These are phyloP conservation scores for Saxispiralis lemnorum DNA, from an alignment of 495 filamentous ascomycete species.

Conservation along the genomic window DNA sequence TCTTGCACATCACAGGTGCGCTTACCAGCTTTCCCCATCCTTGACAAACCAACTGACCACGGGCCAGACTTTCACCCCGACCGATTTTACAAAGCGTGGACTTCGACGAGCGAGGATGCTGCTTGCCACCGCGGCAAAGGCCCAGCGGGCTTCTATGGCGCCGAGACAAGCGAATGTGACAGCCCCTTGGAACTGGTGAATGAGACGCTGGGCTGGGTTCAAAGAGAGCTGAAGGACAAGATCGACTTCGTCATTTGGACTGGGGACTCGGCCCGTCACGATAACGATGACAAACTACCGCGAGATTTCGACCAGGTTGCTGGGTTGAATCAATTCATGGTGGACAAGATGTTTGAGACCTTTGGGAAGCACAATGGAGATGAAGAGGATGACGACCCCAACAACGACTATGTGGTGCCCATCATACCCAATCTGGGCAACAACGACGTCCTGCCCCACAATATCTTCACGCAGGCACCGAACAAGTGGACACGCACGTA, in stretches of 20 bases:
- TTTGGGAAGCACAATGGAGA: constrained; percentile 39
- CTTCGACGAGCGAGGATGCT: constrained; percentile 44
- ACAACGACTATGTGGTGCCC: constrained; percentile 49
- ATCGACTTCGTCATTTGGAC: constrained; percentile 98
- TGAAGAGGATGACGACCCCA: constrained; percentile 29
- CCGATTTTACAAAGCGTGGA: constrained; percentile 58
- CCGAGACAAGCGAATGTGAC: constrained; percentile 78
- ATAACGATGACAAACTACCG: constrained; percentile 74
- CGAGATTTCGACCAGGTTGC: constrained; percentile 57
- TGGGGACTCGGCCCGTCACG: constrained; percentile 86
- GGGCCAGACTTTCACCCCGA: constrained; percentile 75
- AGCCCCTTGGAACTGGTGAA: constrained; percentile 62
- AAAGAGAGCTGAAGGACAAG: constrained; percentile 59
- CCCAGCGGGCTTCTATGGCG: constrained; percentile 60
- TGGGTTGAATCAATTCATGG: constrained; percentile 53
- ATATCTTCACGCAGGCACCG: constrained; percentile 72
- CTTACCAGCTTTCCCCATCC: not conserved
- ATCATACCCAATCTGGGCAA: constrained; percentile 86
- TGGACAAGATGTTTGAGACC: constrained; percentile 54
- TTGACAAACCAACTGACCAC: not conserved
- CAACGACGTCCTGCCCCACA: constrained; percentile 94
- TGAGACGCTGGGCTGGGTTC: constrained; percentile 83
- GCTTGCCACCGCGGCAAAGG: constrained; percentile 71
- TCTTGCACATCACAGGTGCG: constrained; percentile 89
- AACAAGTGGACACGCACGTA: constrained; percentile 67